phyloP scores from a whole-genome alignment of 1,284 basidiomycete species.

The Peniophora sp. region DNA sequence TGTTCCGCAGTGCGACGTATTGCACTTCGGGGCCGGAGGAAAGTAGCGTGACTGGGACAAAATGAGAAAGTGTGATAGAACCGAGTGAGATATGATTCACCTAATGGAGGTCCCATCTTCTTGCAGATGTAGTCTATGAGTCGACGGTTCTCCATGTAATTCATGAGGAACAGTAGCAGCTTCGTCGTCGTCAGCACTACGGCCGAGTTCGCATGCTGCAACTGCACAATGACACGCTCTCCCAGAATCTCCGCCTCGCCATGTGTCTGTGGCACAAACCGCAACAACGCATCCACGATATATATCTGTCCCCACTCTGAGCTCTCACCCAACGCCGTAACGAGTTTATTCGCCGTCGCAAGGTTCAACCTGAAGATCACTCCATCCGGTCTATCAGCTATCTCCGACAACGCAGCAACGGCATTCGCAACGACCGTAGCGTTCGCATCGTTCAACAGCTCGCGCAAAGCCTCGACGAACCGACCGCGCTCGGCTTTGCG shows the following conservation, averaged over 20 bases:
- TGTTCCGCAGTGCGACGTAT: constrained; percentile 96
- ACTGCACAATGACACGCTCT: constrained; percentile 86
- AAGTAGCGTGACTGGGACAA: constrained; percentile 74
- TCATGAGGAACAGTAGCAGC: constrained; percentile 94
- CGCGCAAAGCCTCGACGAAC: constrained; percentile 81
- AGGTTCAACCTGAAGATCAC: constrained; percentile 84
- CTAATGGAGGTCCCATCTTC: constrained; percentile 95
- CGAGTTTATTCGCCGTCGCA: constrained; percentile 76
- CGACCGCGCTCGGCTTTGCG: constrained; percentile 77
- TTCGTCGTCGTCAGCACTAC: constrained; percentile 94
- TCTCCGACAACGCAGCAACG: constrained; percentile 89
- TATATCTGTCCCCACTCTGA: constrained; percentile 99
- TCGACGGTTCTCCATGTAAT: constrained; percentile 91
- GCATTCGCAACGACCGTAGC: constrained; percentile 94
- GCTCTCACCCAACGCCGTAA: constrained; percentile 81
- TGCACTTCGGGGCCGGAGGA: constrained; percentile 98
- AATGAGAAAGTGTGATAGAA: not conserved
- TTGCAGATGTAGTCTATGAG: constrained; percentile 87
- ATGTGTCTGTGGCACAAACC: constrained; percentile 85
- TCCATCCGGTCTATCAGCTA: constrained; percentile 84
- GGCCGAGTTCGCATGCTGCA: constrained; percentile 93
- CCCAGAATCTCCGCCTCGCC: constrained; percentile 91
- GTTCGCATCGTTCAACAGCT: constrained; percentile 87
- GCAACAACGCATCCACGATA: constrained; percentile 90
- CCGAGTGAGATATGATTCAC: constrained; percentile 33